A percentile compares a stretch with the other conserved stretches of the same genome.
phyloP scores from a whole-genome alignment of 2,329 filamentous ascomycete species.

The Emericellopsis cladophorae region DNA sequence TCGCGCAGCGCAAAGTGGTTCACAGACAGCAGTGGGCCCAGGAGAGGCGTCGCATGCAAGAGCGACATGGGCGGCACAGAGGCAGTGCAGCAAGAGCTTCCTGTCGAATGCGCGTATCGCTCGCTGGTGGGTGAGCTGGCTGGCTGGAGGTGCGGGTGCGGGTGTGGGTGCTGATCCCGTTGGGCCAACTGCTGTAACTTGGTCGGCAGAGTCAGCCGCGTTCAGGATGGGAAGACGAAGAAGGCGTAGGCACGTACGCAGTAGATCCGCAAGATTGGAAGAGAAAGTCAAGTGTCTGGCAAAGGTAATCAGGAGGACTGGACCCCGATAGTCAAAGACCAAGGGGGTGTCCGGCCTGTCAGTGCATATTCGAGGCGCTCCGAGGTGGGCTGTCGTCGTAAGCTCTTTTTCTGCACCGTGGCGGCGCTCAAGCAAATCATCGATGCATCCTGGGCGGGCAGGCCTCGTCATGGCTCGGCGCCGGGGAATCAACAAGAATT shows the following conservation, averaged over 20 bases:
- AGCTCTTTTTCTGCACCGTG: constrained; percentile 3
- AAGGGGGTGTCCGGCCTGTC: not conserved
- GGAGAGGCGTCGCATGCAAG: constrained; percentile 1
- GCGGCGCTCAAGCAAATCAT: not conserved
- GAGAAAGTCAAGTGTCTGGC: not conserved
- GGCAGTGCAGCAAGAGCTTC: not conserved
- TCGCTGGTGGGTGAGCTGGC: too few species aligned
- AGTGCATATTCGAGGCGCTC: constrained; percentile 1
- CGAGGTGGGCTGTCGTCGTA: constrained; percentile 5
- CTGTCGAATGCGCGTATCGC: too few species aligned
- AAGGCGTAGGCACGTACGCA: not conserved
- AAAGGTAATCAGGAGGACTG: not conserved
- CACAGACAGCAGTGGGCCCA: constrained; percentile 1
- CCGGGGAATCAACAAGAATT: too few species aligned
- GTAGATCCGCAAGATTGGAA: not conserved
- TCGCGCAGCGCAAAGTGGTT: too few species aligned
- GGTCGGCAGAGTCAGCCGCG: not conserved
- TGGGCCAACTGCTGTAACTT: too few species aligned
- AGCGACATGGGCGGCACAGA: constrained; percentile 3
- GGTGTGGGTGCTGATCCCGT: too few species aligned
- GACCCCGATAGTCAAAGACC: too few species aligned
- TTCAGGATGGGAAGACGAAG: not conserved
- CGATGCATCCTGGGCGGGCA: too few species aligned
- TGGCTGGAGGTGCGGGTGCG: too few species aligned
- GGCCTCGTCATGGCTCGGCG: too few species aligned